Evolutionary conservation across 495 filamentous ascomycete genomes (phyloP).

Genomic region (Neurospora sp.): DNA sequence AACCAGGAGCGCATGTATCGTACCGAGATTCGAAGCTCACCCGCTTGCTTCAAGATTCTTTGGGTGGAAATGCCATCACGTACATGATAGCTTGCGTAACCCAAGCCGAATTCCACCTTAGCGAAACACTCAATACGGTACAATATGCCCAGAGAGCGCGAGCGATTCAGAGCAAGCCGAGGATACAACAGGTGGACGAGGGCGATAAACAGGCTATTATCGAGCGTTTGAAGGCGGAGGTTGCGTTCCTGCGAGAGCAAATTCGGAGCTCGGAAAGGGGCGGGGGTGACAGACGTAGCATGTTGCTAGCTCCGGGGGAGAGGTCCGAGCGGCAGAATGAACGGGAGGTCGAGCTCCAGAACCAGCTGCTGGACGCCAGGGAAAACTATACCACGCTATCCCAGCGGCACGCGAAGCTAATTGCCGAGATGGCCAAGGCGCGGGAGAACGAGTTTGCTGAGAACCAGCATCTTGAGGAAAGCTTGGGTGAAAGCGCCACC

Average conservation of each 20-base stretch:
- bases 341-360: conserved; percentile 82
- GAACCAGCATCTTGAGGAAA: conserved; percentile 40
- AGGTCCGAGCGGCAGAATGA: conserved; percentile 74
- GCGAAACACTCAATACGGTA: conserved; percentile 95
- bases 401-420: conserved; percentile 85
- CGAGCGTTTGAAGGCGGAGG: conserved; percentile 86
- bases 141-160: conserved; percentile 94
- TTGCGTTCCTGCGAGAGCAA: conserved; percentile 89
- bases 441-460: conserved; percentile 53
- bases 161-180: conserved; percentile 93
- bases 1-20: conserved; percentile 83
- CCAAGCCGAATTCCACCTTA: conserved; percentile 92
- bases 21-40: conserved; percentile 97
- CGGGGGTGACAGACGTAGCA: conserved; percentile 44
- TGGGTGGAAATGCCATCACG: conserved; percentile 96
- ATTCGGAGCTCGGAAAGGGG: conserved; percentile 61
- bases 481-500: conserved; percentile 64
- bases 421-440: conserved; percentile 84
- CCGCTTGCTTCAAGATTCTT: conserved; percentile 88
- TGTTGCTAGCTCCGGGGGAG: conserved; percentile 44
- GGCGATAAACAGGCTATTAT: conserved; percentile 91
- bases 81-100: conserved; percentile 99
- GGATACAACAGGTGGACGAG: conserved; percentile 91
- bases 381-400: conserved; percentile 90
- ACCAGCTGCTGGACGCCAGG: conserved; percentile 83